A percentile compares a stretch with the other conserved stretches of the same genome.
These are phyloP conservation scores for Miscanthus lutarioriparius DNA, from an alignment of 176 grass and related monocot genomes.

Conservation along the genomic window DNA sequence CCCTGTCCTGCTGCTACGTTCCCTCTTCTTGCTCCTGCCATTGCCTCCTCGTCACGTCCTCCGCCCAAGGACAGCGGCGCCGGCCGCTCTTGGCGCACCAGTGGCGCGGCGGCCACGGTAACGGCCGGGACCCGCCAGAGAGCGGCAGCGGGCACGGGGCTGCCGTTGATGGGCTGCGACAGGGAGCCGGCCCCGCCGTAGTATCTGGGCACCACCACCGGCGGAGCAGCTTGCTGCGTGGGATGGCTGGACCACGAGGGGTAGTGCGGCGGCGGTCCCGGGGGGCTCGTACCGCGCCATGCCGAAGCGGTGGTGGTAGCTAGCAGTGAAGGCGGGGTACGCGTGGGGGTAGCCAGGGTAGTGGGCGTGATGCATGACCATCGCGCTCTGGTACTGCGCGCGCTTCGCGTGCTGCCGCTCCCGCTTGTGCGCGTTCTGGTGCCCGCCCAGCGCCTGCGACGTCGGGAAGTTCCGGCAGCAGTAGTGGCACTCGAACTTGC, in stretches of 20 bases:
- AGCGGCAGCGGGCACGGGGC: conserved; percentile 46
- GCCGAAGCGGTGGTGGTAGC: conserved; percentile 43
- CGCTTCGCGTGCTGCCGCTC: conserved; percentile 96
- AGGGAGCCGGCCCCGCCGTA: conserved; percentile 55
- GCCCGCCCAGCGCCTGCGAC: conserved; percentile 89
- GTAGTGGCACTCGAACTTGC: conserved; percentile 97
- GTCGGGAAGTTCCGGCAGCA: conserved; percentile 98
- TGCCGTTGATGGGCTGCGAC: conserved; percentile 70
- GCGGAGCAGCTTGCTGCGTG: not conserved
- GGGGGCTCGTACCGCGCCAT: conserved; percentile 44
- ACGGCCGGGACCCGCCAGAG: conserved; percentile 54
- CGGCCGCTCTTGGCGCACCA: conserved; percentile 41
- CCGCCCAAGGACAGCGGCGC: conserved; percentile 31
- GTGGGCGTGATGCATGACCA: conserved; percentile 60
- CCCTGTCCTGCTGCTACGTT: not conserved
- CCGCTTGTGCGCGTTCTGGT: conserved; percentile 99
- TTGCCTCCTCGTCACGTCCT: conserved; percentile 45
- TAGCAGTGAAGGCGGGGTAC: conserved; percentile 59
- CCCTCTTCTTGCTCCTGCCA: conserved; percentile 34
- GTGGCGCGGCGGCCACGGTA: not conserved
- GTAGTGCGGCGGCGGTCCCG: conserved; percentile 55
- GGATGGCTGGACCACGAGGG: conserved; percentile 57
- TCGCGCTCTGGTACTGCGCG: conserved; percentile 80
- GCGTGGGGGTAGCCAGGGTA: conserved; percentile 36
- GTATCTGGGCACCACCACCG: conserved; percentile 36